These are phyloP conservation scores for Onygena corvina DNA, from an alignment of 2,329 filamentous ascomycete species.

Conservation along the genomic window DNA sequence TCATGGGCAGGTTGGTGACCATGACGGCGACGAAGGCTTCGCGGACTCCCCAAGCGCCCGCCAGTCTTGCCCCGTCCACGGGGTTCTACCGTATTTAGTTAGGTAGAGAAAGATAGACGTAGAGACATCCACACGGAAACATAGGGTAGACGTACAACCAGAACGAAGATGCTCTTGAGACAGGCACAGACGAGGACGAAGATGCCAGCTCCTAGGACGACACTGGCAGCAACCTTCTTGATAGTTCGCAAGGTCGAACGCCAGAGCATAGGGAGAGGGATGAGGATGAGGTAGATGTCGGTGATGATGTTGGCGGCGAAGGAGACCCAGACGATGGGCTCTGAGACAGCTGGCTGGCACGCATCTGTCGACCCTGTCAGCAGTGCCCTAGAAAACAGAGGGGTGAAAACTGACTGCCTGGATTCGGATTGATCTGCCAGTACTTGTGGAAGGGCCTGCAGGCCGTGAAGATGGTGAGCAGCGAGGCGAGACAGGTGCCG, in stretches of 20 bases:
- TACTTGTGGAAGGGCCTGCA: constrained; percentile 44
- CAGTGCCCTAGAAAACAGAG: constrained; percentile 10
- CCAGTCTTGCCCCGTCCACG: constrained; percentile 29
- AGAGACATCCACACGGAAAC: neutral
- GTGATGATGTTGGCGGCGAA: constrained; percentile 43
- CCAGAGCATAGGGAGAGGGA: constrained; percentile 48
- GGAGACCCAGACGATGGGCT: constrained; percentile 36
- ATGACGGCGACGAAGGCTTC: constrained; percentile 37
- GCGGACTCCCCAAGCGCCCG: constrained; percentile 35
- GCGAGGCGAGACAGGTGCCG: constrained; percentile 39
- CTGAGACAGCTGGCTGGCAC: constrained; percentile 39
- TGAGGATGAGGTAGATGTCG: constrained; percentile 46
- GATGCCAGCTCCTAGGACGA: constrained; percentile 45
- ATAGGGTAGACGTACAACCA: constrained; percentile 26
- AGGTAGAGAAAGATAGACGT: constrained; percentile 22
- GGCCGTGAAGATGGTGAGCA: constrained; percentile 39
- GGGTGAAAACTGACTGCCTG: constrained; percentile 38
- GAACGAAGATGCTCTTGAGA: constrained; percentile 42
- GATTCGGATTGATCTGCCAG: constrained; percentile 49
- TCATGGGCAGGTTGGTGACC: constrained; percentile 34
- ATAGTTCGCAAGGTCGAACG: constrained; percentile 37
- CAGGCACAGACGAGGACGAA: constrained; percentile 46
- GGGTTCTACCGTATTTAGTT: constrained; percentile 1
- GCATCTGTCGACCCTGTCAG: constrained; percentile 22
- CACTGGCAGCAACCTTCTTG: constrained; percentile 42